Conservation (phyloP, 148 eudicot species). For the Persicaria maculosa region DNA sequence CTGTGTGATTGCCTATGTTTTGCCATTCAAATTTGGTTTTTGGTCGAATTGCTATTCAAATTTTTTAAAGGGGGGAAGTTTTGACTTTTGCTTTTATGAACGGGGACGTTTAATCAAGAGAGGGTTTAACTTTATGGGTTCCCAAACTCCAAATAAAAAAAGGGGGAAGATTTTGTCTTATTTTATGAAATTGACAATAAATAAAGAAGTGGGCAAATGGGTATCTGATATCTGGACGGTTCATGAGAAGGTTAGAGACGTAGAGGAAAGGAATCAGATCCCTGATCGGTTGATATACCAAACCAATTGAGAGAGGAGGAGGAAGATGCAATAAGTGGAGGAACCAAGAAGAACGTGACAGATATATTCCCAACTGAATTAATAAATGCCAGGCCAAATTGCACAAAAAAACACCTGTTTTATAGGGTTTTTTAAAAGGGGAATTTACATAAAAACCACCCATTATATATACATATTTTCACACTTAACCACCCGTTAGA, state of each 20-base stretch:
- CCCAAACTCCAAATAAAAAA: neutral
- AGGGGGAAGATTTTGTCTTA: neutral
- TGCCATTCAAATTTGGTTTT: neutral
- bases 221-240: neutral
- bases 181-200: neutral
- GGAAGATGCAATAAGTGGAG: neutral
- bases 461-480: too few relatives aligned
- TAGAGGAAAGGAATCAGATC: constrained; percentile 3
- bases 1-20: neutral
- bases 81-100: constrained; percentile 5
- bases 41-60: neutral
- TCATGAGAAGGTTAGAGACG: constrained; percentile 6
- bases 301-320: neutral
- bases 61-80: neutral
- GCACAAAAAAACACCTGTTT: too few relatives aligned
- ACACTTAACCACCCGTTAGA: too few relatives aligned
- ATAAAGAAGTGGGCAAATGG: neutral
- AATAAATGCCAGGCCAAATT: too few relatives aligned
- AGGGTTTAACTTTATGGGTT: constrained; percentile 10
- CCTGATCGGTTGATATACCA: neutral
- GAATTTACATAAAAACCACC: too few relatives aligned
- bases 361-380: too few relatives aligned
- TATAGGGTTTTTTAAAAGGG: too few relatives aligned
- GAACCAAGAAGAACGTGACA: too few relatives aligned
- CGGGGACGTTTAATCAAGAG: neutral